Evolutionary conservation across 768 basidiomycete species (phyloP), one percentile per base, ranked within the genome.

Genomic region (Rhizopogon roseolus): DNA sequence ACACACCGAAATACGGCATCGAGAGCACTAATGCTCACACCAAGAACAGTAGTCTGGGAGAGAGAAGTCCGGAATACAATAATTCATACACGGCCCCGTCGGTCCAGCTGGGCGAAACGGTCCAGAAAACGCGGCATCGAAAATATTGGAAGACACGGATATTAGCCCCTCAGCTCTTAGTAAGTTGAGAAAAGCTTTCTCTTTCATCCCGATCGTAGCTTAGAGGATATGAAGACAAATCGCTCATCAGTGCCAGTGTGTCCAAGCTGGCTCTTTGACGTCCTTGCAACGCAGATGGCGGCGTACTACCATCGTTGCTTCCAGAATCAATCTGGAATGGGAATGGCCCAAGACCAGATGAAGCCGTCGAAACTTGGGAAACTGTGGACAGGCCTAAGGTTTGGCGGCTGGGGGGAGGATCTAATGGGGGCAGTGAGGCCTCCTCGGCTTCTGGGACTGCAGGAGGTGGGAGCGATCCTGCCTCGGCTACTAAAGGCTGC

Each of bases 251-350:
- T 3, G 87, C 90, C 34, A 93, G 75, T 0, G 91, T 93, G 62
- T 93, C 91, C 59, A 93, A 72, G 65, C 90, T 93, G 28, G 91
- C 91, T 50, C 91, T 82, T 66, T 84, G 82, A 38, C 81, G 81
- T 19, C 57, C 62, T 43, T 71, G 70, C 55, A 71, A 68, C 59
- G 71, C 64, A 38, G 77, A 64, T 29, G 76, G 71, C 19, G 65
- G 50, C 2, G 62, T 62, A 17, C 41, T 43, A 22, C 63, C 59
- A 37, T 80, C 80, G 16, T 64, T 57, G 36, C 63, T 69, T 52
- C 84, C 83, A 32, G 83, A 75, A 59, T 90, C 88, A 62, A 93
- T 89, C 56, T 91, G 88, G 81, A 93, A 93, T 38, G 90, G 85
- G 77, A 90, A 93, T 25, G 86, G 86, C 16, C 86, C 87, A 39